phyloP scores from a whole-genome alignment of 768 basidiomycete species.

The Albatrellus ellisii region DNA sequence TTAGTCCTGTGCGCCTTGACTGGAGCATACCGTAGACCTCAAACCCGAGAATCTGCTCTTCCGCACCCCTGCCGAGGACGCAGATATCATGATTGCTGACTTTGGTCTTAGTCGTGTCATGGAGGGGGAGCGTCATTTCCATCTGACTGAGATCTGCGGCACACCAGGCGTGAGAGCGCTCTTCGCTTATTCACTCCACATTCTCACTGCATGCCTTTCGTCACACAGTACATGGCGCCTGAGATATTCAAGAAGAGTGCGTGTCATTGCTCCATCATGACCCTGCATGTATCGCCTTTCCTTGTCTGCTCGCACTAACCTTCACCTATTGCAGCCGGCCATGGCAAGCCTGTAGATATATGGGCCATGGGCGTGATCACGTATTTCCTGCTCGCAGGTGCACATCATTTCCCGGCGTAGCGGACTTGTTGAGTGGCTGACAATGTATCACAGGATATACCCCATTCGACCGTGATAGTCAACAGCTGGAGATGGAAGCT shows the following conservation, averaged over 20 bases:
- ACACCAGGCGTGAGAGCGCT: constrained; percentile 58
- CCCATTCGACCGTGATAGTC: constrained; percentile 88
- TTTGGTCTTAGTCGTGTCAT: constrained; percentile 89
- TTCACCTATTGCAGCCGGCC: constrained; percentile 44
- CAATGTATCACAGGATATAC: constrained; percentile 57
- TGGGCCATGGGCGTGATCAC: constrained; percentile 99
- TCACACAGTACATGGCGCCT: constrained; percentile 78
- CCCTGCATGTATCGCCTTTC: background rate
- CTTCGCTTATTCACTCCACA: background rate
- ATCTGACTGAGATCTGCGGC: constrained; percentile 92
- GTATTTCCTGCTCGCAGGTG: constrained; percentile 81
- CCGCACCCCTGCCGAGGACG: constrained; percentile 76
- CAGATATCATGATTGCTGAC: constrained; percentile 95
- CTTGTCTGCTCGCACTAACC: background rate
- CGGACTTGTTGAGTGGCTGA: background rate
- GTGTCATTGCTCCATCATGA: no score
- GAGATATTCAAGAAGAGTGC: constrained; percentile 89
- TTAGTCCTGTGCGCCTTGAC: background rate
- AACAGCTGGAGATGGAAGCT: constrained; percentile 86
- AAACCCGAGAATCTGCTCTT: constrained; percentile 98
- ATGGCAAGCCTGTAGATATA: constrained; percentile 88
- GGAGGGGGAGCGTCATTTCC: constrained; percentile 76
- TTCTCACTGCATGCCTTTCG: background rate
- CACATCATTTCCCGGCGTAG: background rate
- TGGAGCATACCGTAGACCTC: constrained; percentile 39